Base-by-base conservation (phyloP, 768 basidiomycete genomes). In the Leccinellum luteum region DNA sequence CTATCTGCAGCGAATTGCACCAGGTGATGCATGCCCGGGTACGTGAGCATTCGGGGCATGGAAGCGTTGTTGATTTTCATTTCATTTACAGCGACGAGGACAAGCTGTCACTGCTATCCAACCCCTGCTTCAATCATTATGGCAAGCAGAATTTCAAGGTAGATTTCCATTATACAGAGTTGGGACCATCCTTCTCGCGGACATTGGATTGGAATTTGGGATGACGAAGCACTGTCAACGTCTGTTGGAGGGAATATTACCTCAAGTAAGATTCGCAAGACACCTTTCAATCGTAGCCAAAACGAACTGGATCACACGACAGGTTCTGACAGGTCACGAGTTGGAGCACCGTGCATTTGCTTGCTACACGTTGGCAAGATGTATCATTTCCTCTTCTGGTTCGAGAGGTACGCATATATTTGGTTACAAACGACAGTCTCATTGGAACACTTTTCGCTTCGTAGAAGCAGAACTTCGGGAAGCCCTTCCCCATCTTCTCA, bases 61-160 rank as follows among this genome's bases (percentile, higher is more conserved):
- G 19, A 56, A n/a, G 45, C 45, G 47, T 44, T 56, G 25, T 43
- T 55, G 43, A 56, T 48, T 55, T 27, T 51, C 28, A 48, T 45
- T 60, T 50, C 34, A 17, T 45, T 60, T 58, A 28, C 56, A 93
- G 92, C 78, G 83, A 67, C 79, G 74, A 27, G 84, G 85, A 55
- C 86, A 92, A 74, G 81, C 81, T 8, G 75, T 84, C 21, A 76
- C 79, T 23, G 77, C 83, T 2, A 79, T 91, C 17, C 85, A 90
- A 28, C 81, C 83, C 43, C 75, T 94, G 25, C 74, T 94, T 27
- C 84, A 79, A 56, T 82, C 87, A 2, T 69, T 93, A 35, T 93
- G 91, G 89, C 79, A 88, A 57, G 83, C 91, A 0, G 90, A 94
- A 69, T 90, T 90, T 66, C 81, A 90, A 54, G 82, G 84, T 53